Conservation (phyloP, 345 rosid genomes). For the Odontarrhena argentea region DNA sequence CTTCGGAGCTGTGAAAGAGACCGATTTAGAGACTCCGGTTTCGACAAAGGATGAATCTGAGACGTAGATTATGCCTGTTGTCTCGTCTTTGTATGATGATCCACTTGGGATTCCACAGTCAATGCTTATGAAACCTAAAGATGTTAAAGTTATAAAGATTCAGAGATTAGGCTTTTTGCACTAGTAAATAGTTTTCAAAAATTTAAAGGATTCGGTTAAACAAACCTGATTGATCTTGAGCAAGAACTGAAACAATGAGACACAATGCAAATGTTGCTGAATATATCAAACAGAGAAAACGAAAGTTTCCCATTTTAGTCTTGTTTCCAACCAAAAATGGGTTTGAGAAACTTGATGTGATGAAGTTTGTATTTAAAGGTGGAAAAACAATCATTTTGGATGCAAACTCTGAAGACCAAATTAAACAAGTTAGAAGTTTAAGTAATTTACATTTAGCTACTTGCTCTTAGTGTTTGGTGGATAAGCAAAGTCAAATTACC, state of each 20-base stretch:
- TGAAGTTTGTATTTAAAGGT: conserved; percentile 6
- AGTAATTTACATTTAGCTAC: conserved; percentile 22
- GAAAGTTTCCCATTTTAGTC: conserved; percentile 5
- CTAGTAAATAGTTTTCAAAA: background rate
- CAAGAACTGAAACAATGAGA: conserved; percentile 10
- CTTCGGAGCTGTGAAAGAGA: conserved; percentile 2
- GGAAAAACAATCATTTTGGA: background rate
- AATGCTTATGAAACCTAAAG: conserved; percentile 49
- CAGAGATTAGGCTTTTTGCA: background rate
- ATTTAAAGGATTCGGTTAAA: background rate
- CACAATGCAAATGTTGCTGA: conserved; percentile 4
- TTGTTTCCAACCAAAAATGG: background rate
- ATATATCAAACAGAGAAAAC: conserved; percentile 3
- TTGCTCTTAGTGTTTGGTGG: conserved; percentile 18
- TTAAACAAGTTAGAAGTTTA: conserved; percentile 16
- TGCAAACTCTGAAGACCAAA: conserved; percentile 15
- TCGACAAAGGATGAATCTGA: conserved; percentile 44
- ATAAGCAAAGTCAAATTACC: conserved; percentile 9
- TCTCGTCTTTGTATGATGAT: conserved; percentile 37
- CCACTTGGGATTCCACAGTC: conserved; percentile 46
- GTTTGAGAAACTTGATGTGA: background rate
- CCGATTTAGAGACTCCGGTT: conserved; percentile 26
- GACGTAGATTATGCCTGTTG: conserved; percentile 43
- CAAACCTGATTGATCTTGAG: conserved; percentile 37
- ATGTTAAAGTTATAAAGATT: background rate